Evolutionary conservation across 2,329 filamentous ascomycete species (phyloP).

Genomic region (Fusarium redolens): DNA sequence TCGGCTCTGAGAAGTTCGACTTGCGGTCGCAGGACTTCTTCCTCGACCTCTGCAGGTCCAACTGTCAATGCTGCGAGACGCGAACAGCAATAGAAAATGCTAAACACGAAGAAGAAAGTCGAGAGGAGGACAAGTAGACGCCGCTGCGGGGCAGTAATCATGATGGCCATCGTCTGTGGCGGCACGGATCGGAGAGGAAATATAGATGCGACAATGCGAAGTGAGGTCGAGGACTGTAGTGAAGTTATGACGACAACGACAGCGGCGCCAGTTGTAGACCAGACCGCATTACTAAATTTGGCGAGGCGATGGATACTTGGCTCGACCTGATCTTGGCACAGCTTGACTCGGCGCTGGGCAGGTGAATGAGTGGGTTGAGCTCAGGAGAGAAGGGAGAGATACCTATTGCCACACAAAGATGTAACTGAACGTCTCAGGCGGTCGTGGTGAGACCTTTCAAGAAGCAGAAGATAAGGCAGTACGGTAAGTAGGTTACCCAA

Average conservation of each 20-base stretch:
- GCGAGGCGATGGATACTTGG: not conserved
- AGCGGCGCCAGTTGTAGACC: slow-evolving; percentile 1
- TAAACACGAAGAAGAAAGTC: slow-evolving; percentile 50
- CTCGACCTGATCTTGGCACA: not conserved
- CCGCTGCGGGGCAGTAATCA: slow-evolving; percentile 44
- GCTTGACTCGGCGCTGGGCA: not conserved
- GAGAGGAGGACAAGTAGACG: slow-evolving; percentile 48
- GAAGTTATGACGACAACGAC: slow-evolving; percentile 28
- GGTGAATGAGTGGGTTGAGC: not conserved
- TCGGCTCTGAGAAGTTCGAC: slow-evolving; percentile 46
- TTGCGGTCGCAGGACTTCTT: slow-evolving; percentile 9
- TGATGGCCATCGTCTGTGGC: slow-evolving; percentile 31
- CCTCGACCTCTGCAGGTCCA: slow-evolving; percentile 11
- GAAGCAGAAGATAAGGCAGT: not conserved
- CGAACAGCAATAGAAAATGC: slow-evolving; percentile 49
- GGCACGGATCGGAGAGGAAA: slow-evolving; percentile 9
- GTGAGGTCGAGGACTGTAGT: not conserved
- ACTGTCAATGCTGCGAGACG: slow-evolving; percentile 47
- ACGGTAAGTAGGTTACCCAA: not conserved
- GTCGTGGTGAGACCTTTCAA: slow-evolving; percentile 5
- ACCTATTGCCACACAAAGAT: not conserved
- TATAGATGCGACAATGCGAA: not conserved
- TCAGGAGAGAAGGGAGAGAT: not conserved
- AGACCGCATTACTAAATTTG: slow-evolving; percentile 13
- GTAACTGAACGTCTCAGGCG: slow-evolving; percentile 3